Base-by-base conservation (phyloP, 2,329 filamentous ascomycete genomes). In the Diaporthe sp. region DNA sequence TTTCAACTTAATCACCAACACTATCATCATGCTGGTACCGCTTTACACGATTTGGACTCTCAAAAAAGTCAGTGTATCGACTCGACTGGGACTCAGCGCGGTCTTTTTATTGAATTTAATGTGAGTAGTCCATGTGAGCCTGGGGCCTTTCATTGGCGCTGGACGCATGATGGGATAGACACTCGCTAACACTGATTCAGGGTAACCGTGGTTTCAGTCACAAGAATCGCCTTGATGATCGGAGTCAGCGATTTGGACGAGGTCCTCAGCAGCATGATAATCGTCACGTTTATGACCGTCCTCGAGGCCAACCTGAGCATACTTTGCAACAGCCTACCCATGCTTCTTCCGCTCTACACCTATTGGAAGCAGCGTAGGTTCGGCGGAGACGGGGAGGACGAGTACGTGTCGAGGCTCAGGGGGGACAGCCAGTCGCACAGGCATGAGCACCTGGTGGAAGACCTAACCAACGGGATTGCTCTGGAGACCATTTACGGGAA, bases 1-100 rank as follows among this genome's bases (percentile, higher is more conserved):
- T 2, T 84, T 84, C 71, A 86, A 86, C 53, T 81, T 83, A 20
- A 51, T 85, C 6, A 83, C 82, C 12, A 85, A 86, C 60, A 65
- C 85, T 17, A 72, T 85, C 55, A 85, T 86, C 53, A 83, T 85
- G 80, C 78, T 80, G 0, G 74, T 86, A 31, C 85, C 85, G 0
- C 82, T 86, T 77, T 81, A 82, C 4, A 83, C 79, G 3, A 82
- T 86, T 31, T 86, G 84, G 84, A 76, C 77, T 2, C 74, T 86
- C 71, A 81, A 85, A 61, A 86, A 61, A 13, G 75, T 76, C 72
- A 74, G 72, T 44, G 58, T 76, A 3, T 76, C 75, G 42, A 76
- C 75, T 12, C 75, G 75, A 20, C 42, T 67, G n/a, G 72, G 72
- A 22, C 65, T 76, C 31, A 61, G 72, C 9, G 58, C 34, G 20